Evolutionary conservation across 2,329 filamentous ascomycete genomes (phyloP).

Genomic region (Blumeria hordei): DNA sequence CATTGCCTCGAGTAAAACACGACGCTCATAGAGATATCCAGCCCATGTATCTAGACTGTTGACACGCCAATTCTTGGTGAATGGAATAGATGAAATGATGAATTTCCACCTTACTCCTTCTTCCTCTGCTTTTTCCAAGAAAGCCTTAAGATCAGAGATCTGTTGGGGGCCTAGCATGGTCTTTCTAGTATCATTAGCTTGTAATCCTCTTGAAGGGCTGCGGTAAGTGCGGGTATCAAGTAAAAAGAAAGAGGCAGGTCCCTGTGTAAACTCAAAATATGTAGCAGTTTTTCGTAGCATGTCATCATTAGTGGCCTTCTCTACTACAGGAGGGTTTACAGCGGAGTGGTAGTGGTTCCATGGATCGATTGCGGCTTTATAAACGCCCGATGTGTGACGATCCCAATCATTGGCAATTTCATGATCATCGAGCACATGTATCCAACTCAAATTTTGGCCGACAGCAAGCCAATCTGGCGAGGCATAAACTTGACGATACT

Average conservation of each 20-base stretch:
- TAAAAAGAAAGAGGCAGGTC: constrained; percentile 84
- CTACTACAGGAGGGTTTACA: constrained; percentile 53
- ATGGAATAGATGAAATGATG: constrained; percentile 70
- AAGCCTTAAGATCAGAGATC: constrained; percentile 54
- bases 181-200: constrained; percentile 40
- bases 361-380: constrained; percentile 24
- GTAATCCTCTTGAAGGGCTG: constrained; percentile 34
- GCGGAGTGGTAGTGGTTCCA: constrained; percentile 70
- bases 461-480: constrained; percentile 73
- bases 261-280: constrained; percentile 75
- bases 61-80: constrained; percentile 93
- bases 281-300: constrained; percentile 31
- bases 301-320: constrained; percentile 21
- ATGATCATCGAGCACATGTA: constrained; percentile 90
- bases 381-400: constrained; percentile 57
- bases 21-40: constrained; percentile 64
- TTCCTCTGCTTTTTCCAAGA: constrained; percentile 48
- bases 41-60: constrained; percentile 84
- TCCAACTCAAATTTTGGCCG: constrained; percentile 70
- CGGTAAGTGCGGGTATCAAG: constrained; percentile 78
- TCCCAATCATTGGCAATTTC: constrained; percentile 93
- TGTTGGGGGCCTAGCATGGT: constrained; percentile 73
- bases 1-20: constrained; percentile 63
- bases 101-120: constrained; percentile 80
- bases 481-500: constrained; percentile 88